Conservation (phyloP, 2,329 filamentous ascomycete genomes). For the Neoscytalidium dimidiatum region DNA sequence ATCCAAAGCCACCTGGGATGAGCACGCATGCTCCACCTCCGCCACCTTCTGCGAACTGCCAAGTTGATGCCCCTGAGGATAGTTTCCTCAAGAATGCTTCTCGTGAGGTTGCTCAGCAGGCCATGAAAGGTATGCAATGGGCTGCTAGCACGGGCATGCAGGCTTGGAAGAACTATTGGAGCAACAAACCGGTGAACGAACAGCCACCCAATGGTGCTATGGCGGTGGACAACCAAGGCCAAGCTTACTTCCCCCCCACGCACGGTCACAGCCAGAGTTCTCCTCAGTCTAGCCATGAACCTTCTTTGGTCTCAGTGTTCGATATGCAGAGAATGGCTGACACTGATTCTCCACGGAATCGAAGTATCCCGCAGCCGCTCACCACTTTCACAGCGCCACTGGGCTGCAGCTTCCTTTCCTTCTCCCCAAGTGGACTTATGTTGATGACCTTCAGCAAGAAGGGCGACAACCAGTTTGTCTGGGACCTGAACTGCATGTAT, state of each 20-base stretch:
- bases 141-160: constrained; percentile 75
- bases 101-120: constrained; percentile 75
- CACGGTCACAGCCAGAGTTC: constrained; percentile 64
- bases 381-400: constrained; percentile 71
- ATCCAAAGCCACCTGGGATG: constrained; percentile 57
- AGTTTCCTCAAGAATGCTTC: constrained; percentile 75
- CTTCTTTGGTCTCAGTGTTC: constrained; percentile 72
- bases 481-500: constrained; percentile 69
- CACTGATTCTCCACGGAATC: constrained; percentile 49
- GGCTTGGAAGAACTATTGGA: constrained; percentile 78
- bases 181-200: constrained; percentile 44
- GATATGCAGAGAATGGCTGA: constrained; percentile 64
- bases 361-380: constrained; percentile 59
- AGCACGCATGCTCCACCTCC: constrained; percentile 68
- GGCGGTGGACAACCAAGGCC: constrained; percentile 29
- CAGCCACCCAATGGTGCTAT: constrained; percentile 24
- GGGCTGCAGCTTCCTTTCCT: constrained; percentile 79
- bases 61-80: constrained; percentile 73
- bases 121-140: constrained; percentile 74
- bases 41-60: constrained; percentile 65
- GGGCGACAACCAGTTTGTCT: constrained; percentile 80
- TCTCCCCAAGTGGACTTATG: constrained; percentile 71
- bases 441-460: constrained; percentile 80
- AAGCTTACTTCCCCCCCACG: constrained; percentile 71
- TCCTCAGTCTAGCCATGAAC: constrained; percentile 59